Evolutionary conservation across 305 asterid species (phyloP).

Genomic region (Ilex paraguariensis): DNA sequence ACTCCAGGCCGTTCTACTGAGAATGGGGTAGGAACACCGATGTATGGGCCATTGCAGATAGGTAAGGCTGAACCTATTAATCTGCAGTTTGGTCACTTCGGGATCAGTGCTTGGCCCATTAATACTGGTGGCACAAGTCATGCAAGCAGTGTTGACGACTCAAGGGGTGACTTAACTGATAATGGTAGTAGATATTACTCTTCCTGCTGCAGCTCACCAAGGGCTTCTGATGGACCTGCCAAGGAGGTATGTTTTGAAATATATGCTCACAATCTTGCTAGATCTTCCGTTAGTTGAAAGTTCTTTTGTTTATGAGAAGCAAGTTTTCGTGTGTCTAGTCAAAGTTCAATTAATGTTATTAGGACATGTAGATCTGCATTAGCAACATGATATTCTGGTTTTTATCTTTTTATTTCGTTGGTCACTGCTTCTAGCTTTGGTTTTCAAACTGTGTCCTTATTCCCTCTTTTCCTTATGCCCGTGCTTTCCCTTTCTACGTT

Average conservation of each 20-base stretch:
- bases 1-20: constrained; percentile 27
- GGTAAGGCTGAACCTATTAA: constrained; percentile 87
- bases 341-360: too few species aligned
- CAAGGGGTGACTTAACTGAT: constrained; percentile 80
- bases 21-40: constrained; percentile 60
- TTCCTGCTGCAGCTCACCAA: constrained; percentile 94
- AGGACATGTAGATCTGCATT: too few species aligned
- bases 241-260: constrained; percentile 60
- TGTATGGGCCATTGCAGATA: constrained; percentile 83
- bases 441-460: constrained; percentile 5
- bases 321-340: not conserved
- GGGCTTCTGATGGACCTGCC: constrained; percentile 66
- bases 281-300: not conserved
- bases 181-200: constrained; percentile 81
- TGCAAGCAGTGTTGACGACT: constrained; percentile 86
- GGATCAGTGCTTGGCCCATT: constrained; percentile 95
- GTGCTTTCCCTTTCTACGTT: constrained; percentile 15
- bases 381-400: too few species aligned
- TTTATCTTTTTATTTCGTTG: not conserved
- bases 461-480: constrained; percentile 1
- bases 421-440: not conserved
- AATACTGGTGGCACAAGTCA: constrained; percentile 89
- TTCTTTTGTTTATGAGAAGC: not conserved
- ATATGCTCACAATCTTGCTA: not conserved
- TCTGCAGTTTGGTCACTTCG: constrained; percentile 92